phyloP scores from a whole-genome alignment of 345 rosid species.

The Corymbia maculata region DNA sequence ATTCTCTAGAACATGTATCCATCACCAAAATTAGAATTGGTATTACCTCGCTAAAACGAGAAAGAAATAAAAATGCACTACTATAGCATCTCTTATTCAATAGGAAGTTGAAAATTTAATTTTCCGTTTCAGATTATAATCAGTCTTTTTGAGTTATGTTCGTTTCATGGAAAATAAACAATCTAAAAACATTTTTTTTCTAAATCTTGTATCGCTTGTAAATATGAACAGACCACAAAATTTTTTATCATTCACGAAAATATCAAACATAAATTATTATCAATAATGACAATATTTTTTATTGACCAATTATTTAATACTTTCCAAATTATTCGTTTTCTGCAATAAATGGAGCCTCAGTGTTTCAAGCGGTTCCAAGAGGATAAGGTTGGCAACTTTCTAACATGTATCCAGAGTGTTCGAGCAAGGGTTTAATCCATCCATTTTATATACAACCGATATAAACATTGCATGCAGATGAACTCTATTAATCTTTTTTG shows the following conservation, averaged over 20 bases:
- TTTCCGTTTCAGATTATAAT: fast-evolving
- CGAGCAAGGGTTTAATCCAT: not conserved
- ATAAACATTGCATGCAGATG: not conserved
- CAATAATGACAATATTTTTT: not conserved
- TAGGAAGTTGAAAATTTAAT: not conserved
- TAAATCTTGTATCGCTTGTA: not conserved
- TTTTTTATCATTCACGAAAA: not conserved
- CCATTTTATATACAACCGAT: not conserved
- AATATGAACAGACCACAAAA: fast-evolving
- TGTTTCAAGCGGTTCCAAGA: not conserved
- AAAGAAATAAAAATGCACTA: not conserved
- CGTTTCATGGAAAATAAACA: not conserved
- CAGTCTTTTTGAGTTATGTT: not conserved
- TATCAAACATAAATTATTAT: not conserved
- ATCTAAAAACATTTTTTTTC: not conserved
- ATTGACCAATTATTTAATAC: not conserved
- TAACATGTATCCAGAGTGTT: fast-evolving
- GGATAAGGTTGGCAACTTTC: not conserved
- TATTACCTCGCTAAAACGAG: not conserved
- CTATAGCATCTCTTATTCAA: not conserved
- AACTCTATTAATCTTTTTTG: not conserved
- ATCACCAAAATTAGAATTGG: not conserved
- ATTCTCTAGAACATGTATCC: not conserved
- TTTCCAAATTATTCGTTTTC: not conserved
- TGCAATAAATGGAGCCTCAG: fast-evolving